Evolutionary conservation across 2,329 filamentous ascomycete genomes (phyloP).

Genomic region (Pseudomassariella vexata): DNA sequence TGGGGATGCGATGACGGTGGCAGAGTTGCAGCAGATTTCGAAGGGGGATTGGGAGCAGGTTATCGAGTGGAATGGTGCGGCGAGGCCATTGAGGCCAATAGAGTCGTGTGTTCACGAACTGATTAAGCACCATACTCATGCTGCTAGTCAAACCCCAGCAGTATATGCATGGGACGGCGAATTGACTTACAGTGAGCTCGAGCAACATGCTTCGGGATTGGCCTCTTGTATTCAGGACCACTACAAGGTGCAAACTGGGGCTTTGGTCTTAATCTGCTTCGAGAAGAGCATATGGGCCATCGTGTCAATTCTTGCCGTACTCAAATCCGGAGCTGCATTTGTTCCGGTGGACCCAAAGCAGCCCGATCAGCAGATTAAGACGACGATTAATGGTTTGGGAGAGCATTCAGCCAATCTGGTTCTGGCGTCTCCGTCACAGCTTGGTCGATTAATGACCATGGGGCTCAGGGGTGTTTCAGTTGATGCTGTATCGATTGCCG

Average conservation of each 20-base stretch:
- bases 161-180: slow-evolving; percentile 3
- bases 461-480: no score
- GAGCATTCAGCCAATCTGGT: neutral
- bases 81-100: no score
- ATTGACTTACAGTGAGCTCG: slow-evolving; percentile 1
- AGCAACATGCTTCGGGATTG: neutral
- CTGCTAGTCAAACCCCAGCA: no score
- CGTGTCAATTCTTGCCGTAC: slow-evolving; percentile 3
- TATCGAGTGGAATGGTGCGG: slow-evolving; percentile 1
- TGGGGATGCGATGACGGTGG: neutral
- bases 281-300: slow-evolving; percentile 4
- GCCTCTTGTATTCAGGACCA: neutral
- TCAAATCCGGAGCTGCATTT: slow-evolving; percentile 3
- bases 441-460: no score
- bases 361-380: slow-evolving; percentile 3
- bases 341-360: slow-evolving; percentile 4
- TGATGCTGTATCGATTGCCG: no score
- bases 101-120: no score
- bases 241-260: slow-evolving; percentile 1
- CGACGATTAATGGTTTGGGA: slow-evolving; percentile 1
- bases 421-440: slow-evolving; percentile 3
- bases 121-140: no score
- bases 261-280: slow-evolving; percentile 2
- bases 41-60: neutral
- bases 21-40: slow-evolving; percentile 1